Percentiles rank a stretch among this genome's conserved stretches.
Evolutionary conservation across 192 early-diverging fungal species (phyloP).

Genomic region (Phycomyces blakesleeanus): DNA sequence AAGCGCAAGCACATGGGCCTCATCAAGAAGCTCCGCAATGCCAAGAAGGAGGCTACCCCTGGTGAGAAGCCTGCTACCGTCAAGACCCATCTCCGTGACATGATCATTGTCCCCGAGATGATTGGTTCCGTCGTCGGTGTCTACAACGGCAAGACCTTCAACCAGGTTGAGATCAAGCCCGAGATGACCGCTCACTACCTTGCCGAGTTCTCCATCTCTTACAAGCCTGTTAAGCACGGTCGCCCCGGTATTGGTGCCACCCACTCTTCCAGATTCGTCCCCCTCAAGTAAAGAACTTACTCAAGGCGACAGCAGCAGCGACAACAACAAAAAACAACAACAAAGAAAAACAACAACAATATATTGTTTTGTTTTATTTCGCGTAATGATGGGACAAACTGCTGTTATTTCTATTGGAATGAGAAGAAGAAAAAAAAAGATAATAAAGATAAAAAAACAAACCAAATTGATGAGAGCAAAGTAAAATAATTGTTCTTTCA

Average conservation of each 20-base stretch:
- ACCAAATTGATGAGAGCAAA: too few relatives aligned
- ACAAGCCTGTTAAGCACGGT: slow-evolving; percentile 99
- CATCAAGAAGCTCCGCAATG: slow-evolving; percentile 99
- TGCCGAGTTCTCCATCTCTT: slow-evolving; percentile 64
- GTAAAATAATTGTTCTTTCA: too few relatives aligned
- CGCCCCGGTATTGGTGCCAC: slow-evolving; percentile 99
- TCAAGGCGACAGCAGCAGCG: too few relatives aligned
- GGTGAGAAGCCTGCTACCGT: slow-evolving; percentile 93
- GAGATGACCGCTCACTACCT: slow-evolving; percentile 35
- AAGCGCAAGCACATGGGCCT: slow-evolving; percentile 99
- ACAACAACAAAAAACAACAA: neutral
- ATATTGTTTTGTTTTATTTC: too few relatives aligned
- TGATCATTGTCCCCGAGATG: slow-evolving; percentile 99
- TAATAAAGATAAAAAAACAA: too few relatives aligned
- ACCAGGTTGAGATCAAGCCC: slow-evolving; percentile 94
- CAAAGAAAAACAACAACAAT: too few relatives aligned
- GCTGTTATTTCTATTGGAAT: neutral
- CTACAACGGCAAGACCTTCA: slow-evolving; percentile 99
- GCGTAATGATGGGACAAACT: too few relatives aligned
- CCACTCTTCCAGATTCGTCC: slow-evolving; percentile 92
- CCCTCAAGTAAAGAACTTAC: slow-evolving; percentile 82
- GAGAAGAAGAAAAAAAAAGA: too few relatives aligned
- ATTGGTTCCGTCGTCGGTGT: slow-evolving; percentile 93
- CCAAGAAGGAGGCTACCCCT: slow-evolving; percentile 87
- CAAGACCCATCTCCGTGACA: slow-evolving; percentile 99